Conservation (phyloP, 108 stramenopile genomes). For the Conticribra weissflogii region DNA sequence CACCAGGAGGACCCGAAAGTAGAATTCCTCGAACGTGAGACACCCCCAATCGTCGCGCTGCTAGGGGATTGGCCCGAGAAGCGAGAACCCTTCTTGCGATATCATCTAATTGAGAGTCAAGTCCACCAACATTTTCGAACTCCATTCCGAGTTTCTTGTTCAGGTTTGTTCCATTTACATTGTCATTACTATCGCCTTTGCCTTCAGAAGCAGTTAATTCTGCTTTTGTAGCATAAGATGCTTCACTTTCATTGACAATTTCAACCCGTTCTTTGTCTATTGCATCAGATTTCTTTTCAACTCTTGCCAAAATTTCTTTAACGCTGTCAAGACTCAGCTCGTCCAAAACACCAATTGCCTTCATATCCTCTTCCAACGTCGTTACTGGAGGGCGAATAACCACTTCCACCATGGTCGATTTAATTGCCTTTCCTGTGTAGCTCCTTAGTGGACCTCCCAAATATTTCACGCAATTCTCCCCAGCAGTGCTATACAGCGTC, state of each 20-base stretch:
- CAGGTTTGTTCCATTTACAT: slow-evolving; percentile 25
- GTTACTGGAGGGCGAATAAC: slow-evolving; percentile 76
- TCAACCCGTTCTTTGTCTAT: slow-evolving; percentile 18
- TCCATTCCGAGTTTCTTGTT: slow-evolving; percentile 71
- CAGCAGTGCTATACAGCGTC: slow-evolving; percentile 19
- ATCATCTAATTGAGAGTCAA: slow-evolving; percentile 75
- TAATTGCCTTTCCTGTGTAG: slow-evolving; percentile 63
- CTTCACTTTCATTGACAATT: slow-evolving; percentile 33
- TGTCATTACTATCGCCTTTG: not conserved
- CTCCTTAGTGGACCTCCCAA: slow-evolving; percentile 77
- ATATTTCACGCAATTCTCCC: slow-evolving; percentile 63
- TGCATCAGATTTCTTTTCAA: slow-evolving; percentile 11
- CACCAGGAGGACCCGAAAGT: slow-evolving; percentile 82
- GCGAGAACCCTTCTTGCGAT: slow-evolving; percentile 85
- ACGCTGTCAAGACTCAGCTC: slow-evolving; percentile 45
- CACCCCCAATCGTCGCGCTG: slow-evolving; percentile 85
- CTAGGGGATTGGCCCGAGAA: slow-evolving; percentile 87
- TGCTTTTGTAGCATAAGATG: slow-evolving; percentile 7
- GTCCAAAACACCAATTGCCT: slow-evolving; percentile 32
- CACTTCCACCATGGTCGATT: slow-evolving; percentile 70
- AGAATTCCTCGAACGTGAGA: slow-evolving; percentile 84
- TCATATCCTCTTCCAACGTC: slow-evolving; percentile 46
- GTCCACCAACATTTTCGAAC: slow-evolving; percentile 83
- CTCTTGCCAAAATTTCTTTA: slow-evolving; percentile 35
- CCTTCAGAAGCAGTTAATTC: not conserved